phyloP scores from a whole-genome alignment of 352 stramenopile genomes.

The Phytophthora boehmeriae region DNA sequence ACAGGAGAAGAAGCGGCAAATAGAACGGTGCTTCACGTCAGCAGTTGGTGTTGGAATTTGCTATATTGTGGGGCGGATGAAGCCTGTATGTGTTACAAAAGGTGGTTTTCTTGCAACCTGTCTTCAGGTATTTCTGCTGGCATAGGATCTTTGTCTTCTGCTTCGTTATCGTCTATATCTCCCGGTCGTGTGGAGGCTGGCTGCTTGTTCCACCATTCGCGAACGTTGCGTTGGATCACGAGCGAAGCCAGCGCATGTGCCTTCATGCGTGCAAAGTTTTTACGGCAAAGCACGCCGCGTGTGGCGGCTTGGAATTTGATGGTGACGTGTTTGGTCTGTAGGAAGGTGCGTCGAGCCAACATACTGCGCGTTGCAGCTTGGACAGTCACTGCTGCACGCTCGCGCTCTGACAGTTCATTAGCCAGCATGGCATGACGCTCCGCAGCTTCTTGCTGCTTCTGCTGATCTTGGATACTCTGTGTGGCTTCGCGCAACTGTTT shows the following conservation, averaged over 20 bases:
- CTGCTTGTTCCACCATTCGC: slow-evolving; percentile 85
- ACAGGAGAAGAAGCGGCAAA: slow-evolving; percentile 22
- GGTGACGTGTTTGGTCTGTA: slow-evolving; percentile 85
- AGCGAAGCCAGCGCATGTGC: slow-evolving; percentile 80
- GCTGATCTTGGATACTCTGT: slow-evolving; percentile 61
- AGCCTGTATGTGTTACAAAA: slow-evolving; percentile 12
- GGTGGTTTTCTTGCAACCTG: slow-evolving; percentile 5
- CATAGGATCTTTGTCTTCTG: slow-evolving; percentile 12
- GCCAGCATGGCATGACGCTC: slow-evolving; percentile 21
- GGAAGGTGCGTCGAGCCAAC: slow-evolving; percentile 80
- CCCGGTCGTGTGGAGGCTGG: slow-evolving; percentile 31
- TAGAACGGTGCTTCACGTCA: slow-evolving; percentile 26
- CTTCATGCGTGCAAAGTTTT: slow-evolving; percentile 90
- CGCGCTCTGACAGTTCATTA: slow-evolving; percentile 52
- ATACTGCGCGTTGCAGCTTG: slow-evolving; percentile 86
- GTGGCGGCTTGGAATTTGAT: slow-evolving; percentile 89
- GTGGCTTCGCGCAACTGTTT: slow-evolving; percentile 80
- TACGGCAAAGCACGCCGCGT: slow-evolving; percentile 79
- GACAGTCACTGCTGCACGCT: slow-evolving; percentile 82
- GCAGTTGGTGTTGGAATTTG: slow-evolving; percentile 17
- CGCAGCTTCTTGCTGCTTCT: slow-evolving; percentile 48
- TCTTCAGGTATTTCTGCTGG: slow-evolving; percentile 9
- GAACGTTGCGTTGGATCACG: slow-evolving; percentile 86
- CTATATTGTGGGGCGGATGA: slow-evolving; percentile 13
- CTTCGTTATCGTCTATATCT: slow-evolving; percentile 16